Conservation (phyloP, 805 yeast species). For the Zygosaccharomyces rouxii region DNA sequence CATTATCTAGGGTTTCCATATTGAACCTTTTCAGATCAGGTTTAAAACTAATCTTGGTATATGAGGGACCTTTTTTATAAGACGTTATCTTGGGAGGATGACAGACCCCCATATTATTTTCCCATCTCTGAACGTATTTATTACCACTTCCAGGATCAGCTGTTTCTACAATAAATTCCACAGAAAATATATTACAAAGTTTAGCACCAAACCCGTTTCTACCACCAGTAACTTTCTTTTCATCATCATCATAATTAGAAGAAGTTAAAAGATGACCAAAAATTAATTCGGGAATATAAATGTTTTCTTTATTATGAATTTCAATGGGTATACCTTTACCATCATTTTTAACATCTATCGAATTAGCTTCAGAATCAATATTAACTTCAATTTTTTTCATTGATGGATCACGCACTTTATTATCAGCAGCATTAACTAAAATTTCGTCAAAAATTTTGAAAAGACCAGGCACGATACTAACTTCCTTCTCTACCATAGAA, state of each 20-base stretch:
- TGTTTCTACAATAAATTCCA: slow-evolving; percentile 81
- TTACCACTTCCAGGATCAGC: slow-evolving; percentile 65
- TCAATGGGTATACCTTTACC: slow-evolving; percentile 96
- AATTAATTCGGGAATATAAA: slow-evolving; percentile 92
- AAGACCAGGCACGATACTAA: slow-evolving; percentile 88
- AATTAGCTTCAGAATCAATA: slow-evolving; percentile 69
- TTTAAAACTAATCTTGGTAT: slow-evolving; percentile 78
- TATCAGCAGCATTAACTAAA: slow-evolving; percentile 96
- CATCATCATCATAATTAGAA: slow-evolving; percentile 91
- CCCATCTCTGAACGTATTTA: slow-evolving; percentile 80
- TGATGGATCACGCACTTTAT: slow-evolving; percentile 87
- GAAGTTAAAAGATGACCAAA: slow-evolving; percentile 94
- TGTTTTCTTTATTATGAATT: slow-evolving; percentile 84
- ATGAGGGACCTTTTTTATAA: slow-evolving; percentile 56
- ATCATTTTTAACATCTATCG: slow-evolving; percentile 80
- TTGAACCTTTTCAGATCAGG: slow-evolving; percentile 84
- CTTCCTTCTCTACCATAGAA: slow-evolving; percentile 54
- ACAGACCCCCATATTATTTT: slow-evolving; percentile 74
- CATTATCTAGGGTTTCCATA: slow-evolving; percentile 81
- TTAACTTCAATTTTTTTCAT: slow-evolving; percentile 86
- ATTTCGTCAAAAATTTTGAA: slow-evolving; percentile 97
- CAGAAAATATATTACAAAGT: slow-evolving; percentile 91
- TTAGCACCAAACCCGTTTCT: slow-evolving; percentile 98
- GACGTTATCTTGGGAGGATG: slow-evolving; percentile 67
- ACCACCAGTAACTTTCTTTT: slow-evolving; percentile 96